Evolutionary conservation across 805 yeast genomes (phyloP).

Genomic region (Candida sithepensis): DNA sequence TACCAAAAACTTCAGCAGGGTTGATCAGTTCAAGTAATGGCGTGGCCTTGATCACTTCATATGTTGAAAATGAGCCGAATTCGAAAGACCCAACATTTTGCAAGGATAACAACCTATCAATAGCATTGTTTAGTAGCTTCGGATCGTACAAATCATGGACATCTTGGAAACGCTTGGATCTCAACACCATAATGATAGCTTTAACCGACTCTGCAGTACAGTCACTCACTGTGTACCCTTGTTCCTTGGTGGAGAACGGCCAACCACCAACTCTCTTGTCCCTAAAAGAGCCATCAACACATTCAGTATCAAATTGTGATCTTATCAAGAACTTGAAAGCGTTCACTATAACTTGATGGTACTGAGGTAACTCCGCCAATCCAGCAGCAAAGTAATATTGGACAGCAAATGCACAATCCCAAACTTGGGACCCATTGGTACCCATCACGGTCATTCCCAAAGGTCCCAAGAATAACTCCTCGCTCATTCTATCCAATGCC

Average conservation of each 20-base stretch:
- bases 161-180: slow-evolving; percentile 50
- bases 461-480: slow-evolving; percentile 78
- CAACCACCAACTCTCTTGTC: slow-evolving; percentile 87
- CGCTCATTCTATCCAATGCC: slow-evolving; percentile 60
- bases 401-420: slow-evolving; percentile 93
- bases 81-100: slow-evolving; percentile 81
- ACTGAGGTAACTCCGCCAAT: slow-evolving; percentile 64
- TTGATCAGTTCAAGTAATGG: slow-evolving; percentile 72
- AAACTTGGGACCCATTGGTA: slow-evolving; percentile 94
- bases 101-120: slow-evolving; percentile 69
- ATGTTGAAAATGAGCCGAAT: slow-evolving; percentile 89
- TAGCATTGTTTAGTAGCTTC: slow-evolving; percentile 56
- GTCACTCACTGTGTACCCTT: slow-evolving; percentile 95
- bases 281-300: slow-evolving; percentile 73
- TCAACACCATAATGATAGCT: slow-evolving; percentile 87
- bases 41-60: slow-evolving; percentile 82
- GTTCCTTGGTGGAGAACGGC: slow-evolving; percentile 94
- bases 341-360: slow-evolving; percentile 55
- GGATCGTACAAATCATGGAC: slow-evolving; percentile 39
- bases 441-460: slow-evolving; percentile 95
- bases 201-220: slow-evolving; percentile 96
- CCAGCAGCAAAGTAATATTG: slow-evolving; percentile 83
- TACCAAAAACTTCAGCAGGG: slow-evolving; percentile 98
- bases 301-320: slow-evolving; percentile 82
- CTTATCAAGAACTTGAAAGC: slow-evolving; percentile 71